Evolutionary conservation across 441 rosid species (phyloP), one percentile per base, ranked within the genome.

Genomic region (Syzygium syzygioides): DNA sequence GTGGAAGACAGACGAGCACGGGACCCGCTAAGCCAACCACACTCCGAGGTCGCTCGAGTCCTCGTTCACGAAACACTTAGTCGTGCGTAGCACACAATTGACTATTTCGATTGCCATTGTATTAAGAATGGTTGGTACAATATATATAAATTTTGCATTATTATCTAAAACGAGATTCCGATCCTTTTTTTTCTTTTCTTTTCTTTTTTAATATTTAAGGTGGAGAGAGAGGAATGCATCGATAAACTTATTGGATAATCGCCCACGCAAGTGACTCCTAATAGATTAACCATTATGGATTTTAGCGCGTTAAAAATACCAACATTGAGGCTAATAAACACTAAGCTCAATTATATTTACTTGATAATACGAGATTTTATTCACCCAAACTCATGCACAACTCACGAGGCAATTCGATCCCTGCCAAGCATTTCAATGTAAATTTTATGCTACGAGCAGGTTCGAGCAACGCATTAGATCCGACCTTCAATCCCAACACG

Each of bases 401-500:
- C 71, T 62, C 71, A 12, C 34, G 10, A 62, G 19, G 4, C 32
- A 32, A n/a, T 18, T 20, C 18, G 17, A 56, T 28, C 10, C 10
- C 10, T 1, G 9, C 9, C 68, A 14, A n/a, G 4, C 68, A n/a
- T 62, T n/a, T 62, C 19, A 14, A 62, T 62, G 17, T 14, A 62
- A 14, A 62, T 62, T 62, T 62, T 14, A 62, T 14, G 34, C 13
- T n/a, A 28, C 1, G 10, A 62, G 34, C 6, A 62, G 34, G 30
- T n/a, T 9, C 7, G 34, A n/a, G 37, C 37, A n/a, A n/a, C 34
- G n/a, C 4, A 0, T n/a, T 28, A 26, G 19, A 62, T 62, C 34
- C 0, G 0, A 18, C 4, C 20, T 62, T 14, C 37, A 2, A n/a
- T 34, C 37, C 37, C 19, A 6, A 14, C 2, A 9, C 5, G 1